Conservation (phyloP, 2,329 filamentous ascomycete species). For the Emmonsia crescens region DNA sequence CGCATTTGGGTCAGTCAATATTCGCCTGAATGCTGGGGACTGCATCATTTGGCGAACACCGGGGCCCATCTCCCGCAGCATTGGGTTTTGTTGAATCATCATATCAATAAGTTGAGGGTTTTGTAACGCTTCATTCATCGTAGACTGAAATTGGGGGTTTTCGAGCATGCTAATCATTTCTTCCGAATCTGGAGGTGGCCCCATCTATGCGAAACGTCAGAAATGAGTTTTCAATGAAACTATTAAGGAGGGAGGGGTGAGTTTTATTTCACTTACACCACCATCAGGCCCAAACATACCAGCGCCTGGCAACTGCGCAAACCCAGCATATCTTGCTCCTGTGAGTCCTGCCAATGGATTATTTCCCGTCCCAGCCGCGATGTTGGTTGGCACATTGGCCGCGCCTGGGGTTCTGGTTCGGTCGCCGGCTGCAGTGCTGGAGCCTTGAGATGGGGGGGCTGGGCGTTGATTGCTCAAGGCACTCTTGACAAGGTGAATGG, state of each 20-base stretch:
- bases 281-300: slow-evolving; percentile 90
- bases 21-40: slow-evolving; percentile 76
- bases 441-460: slow-evolving; percentile 28
- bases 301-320: slow-evolving; percentile 74
- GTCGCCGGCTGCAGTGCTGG: slow-evolving; percentile 15
- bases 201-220: slow-evolving; percentile 54
- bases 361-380: slow-evolving; percentile 52
- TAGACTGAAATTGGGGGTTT: slow-evolving; percentile 74
- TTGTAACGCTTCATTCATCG: slow-evolving; percentile 88
- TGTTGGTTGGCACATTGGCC: slow-evolving; percentile 37
- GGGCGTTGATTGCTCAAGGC: slow-evolving; percentile 72
- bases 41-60: slow-evolving; percentile 75
- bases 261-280: slow-evolving; percentile 53
- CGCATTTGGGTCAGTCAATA: slow-evolving; percentile 85
- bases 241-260: not conserved
- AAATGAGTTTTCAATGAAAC: not conserved
- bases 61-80: slow-evolving; percentile 59
- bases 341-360: slow-evolving; percentile 86
- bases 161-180: slow-evolving; percentile 74
- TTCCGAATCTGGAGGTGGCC: slow-evolving; percentile 70
- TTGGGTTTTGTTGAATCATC: slow-evolving; percentile 86
- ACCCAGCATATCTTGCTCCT: slow-evolving; percentile 85
- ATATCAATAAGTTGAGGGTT: slow-evolving; percentile 92
- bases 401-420: slow-evolving; percentile 11
- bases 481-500: slow-evolving; percentile 92